Evolutionary conservation across 2,329 filamentous ascomycete genomes (phyloP).

Genomic region (Beauveria asiatica): DNA sequence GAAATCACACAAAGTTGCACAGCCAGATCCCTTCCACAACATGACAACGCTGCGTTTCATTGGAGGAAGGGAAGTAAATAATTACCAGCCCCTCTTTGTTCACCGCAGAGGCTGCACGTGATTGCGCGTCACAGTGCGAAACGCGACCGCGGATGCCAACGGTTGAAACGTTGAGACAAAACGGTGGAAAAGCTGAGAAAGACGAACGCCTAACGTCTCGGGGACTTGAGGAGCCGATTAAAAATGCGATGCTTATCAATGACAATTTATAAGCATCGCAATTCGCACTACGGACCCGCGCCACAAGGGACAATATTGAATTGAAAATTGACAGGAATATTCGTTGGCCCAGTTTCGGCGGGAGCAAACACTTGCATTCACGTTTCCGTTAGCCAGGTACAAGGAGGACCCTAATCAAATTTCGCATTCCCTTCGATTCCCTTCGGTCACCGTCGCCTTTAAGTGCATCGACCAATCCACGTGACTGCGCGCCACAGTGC

Average conservation of each 20-base stretch:
- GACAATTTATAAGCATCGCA: no score
- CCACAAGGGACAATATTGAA: background rate
- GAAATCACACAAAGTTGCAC: background rate
- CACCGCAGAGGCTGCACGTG: background rate
- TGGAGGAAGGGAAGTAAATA: background rate
- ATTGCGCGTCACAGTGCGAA: slow-evolving; percentile 1
- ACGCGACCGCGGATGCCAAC: background rate
- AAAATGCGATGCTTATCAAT: background rate
- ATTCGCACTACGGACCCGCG: no score
- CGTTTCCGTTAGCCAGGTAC: background rate
- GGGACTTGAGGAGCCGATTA: background rate
- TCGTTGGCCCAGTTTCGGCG: background rate
- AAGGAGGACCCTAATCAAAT: background rate
- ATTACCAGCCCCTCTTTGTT: background rate
- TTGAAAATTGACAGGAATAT: background rate
- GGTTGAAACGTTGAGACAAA: background rate
- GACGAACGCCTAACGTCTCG: background rate
- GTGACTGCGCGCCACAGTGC: slow-evolving; percentile 16
- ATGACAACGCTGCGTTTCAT: background rate
- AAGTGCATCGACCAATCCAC: slow-evolving; percentile 13
- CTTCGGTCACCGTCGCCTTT: slow-evolving; percentile 10
- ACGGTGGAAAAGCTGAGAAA: background rate
- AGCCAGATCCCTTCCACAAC: background rate
- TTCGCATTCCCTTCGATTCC: slow-evolving; percentile 4
- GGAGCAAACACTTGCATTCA: background rate